These are phyloP conservation scores for Eucalyptus grandis DNA, from an alignment of 345 rosid species.

Conservation along the genomic window DNA sequence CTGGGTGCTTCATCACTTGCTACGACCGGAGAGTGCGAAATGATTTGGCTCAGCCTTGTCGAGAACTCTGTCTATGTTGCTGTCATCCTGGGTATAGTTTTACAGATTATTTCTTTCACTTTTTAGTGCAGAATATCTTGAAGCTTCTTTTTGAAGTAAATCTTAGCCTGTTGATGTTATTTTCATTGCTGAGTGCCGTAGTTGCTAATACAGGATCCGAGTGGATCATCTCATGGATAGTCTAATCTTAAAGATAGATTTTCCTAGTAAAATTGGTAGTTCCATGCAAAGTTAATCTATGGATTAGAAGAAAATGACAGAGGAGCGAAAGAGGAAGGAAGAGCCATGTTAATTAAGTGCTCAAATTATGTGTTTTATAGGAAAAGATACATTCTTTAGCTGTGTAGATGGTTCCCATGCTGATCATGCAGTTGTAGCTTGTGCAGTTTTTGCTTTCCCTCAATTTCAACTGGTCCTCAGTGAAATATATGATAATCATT, in stretches of 20 bases:
- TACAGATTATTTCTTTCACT: neutral
- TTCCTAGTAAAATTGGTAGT: neutral
- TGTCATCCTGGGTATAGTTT: slow-evolving; percentile 87
- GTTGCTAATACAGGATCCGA: neutral
- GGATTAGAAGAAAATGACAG: neutral
- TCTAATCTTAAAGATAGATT: neutral
- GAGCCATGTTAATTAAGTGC: neutral
- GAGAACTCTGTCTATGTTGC: slow-evolving; percentile 96
- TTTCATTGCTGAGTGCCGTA: neutral
- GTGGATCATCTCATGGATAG: neutral
- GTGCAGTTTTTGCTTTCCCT: neutral
- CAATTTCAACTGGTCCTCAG: neutral
- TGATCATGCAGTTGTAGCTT: neutral
- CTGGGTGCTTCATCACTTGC: slow-evolving; percentile 98
- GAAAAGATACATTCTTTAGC: neutral
- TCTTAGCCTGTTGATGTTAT: neutral
- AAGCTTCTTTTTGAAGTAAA: neutral
- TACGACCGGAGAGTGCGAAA: slow-evolving; percentile 95
- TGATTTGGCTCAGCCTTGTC: slow-evolving; percentile 97
- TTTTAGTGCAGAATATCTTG: neutral
- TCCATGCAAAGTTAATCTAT: neutral
- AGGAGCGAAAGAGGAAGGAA: neutral
- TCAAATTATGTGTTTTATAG: neutral
- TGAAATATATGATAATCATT: neutral
- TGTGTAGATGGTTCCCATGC: neutral